phyloP scores from a whole-genome alignment of 78 protist genomes.

The Protostelium mycophagum region DNA sequence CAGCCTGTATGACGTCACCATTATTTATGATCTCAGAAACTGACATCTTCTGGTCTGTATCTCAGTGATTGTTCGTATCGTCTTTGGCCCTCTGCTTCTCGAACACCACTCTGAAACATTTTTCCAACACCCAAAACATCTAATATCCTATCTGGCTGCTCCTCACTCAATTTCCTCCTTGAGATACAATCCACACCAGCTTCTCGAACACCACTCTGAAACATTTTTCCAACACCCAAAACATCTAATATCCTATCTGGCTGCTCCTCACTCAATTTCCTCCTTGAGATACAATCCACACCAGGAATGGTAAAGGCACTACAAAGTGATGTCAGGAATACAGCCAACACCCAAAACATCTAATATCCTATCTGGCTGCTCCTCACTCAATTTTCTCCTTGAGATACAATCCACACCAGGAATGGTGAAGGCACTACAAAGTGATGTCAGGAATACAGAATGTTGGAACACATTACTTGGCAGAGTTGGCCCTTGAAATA shows the following conservation, averaged over 20 bases:
- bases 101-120: neutral
- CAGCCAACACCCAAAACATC: neutral
- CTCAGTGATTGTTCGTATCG: neutral
- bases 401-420: neutral
- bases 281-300: neutral
- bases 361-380: neutral
- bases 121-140: neutral
- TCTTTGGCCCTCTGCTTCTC: neutral
- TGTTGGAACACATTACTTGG: no score
- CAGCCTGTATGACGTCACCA: neutral
- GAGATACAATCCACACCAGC: neutral
- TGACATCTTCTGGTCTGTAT: neutral
- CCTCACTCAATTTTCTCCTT: neutral
- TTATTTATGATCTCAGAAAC: no score
- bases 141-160: neutral
- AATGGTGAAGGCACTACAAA: neutral
- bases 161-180: neutral
- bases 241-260: neutral
- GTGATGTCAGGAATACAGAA: no score
- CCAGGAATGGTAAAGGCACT: neutral
- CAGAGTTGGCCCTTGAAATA: no score
- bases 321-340: no score
- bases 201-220: neutral
- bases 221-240: neutral
- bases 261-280: neutral